Conservation (phyloP, 306 rosid genomes). For the Prinsepia uniflora region DNA sequence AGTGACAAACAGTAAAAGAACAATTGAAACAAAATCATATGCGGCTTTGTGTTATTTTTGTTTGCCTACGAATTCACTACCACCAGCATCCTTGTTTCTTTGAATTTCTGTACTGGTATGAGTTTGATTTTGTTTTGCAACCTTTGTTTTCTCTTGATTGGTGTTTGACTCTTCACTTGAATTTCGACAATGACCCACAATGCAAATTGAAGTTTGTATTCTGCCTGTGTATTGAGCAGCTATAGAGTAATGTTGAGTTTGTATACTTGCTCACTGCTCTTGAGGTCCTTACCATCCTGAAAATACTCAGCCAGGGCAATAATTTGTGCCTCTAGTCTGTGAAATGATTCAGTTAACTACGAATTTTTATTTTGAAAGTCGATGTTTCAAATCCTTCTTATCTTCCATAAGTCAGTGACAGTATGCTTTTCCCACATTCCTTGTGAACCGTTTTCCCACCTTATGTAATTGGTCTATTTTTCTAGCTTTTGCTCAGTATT, state of each 20-base stretch:
- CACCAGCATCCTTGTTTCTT: constrained; percentile 26
- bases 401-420: constrained; percentile 19
- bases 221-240: constrained; percentile 27
- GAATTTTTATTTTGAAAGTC: constrained; percentile 6
- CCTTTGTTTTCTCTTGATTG: constrained; percentile 3
- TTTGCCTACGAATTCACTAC: constrained; percentile 32
- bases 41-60: constrained; percentile 23
- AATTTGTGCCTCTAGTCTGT: constrained; percentile 8
- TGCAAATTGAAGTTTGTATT: constrained; percentile 28
- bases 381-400: constrained; percentile 6
- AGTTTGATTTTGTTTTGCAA: constrained; percentile 31
- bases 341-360: constrained; percentile 9
- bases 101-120: constrained; percentile 31
- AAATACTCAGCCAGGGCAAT: constrained; percentile 21
- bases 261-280: constrained; percentile 22
- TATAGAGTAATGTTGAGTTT: constrained; percentile 22
- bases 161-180: constrained; percentile 37
- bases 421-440: constrained; percentile 17
- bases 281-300: constrained; percentile 23
- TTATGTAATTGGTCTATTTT: constrained; percentile 15
- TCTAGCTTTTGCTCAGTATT: constrained; percentile 2
- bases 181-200: constrained; percentile 28
- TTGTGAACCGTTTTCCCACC: constrained; percentile 24
- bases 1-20: constrained; percentile 22
- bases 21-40: constrained; percentile 9